phyloP scores from a whole-genome alignment of 192 early-diverging fungal species.

The Coemansia sp. region DNA sequence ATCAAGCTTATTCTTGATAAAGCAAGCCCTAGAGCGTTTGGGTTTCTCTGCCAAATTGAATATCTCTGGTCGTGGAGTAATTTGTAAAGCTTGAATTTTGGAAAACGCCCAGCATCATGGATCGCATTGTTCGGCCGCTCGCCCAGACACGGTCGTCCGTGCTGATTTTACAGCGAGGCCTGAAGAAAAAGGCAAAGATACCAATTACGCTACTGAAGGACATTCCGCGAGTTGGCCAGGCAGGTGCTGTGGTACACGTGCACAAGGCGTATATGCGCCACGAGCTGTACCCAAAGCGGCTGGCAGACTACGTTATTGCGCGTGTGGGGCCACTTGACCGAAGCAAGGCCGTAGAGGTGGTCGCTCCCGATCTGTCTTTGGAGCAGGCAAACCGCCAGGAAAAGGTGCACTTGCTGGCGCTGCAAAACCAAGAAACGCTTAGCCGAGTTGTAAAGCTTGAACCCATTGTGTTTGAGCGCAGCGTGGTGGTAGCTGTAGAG shows the following conservation, averaged over 20 bases:
- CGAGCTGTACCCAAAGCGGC: conserved; percentile 48
- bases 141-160: conserved; percentile 14
- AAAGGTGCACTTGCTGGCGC: conserved; percentile 29
- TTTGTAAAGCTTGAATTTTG: too few relatives aligned
- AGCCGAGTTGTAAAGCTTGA: conserved; percentile 18
- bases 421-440: conserved; percentile 43
- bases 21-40: background rate
- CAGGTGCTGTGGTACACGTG: conserved; percentile 36
- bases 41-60: too few relatives aligned
- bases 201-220: conserved; percentile 39
- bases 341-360: conserved; percentile 10
- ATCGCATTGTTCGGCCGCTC: conserved; percentile 19
- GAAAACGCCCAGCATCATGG: conserved; percentile 18
- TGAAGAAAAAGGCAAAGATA: conserved; percentile 40
- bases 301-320: conserved; percentile 42
- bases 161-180: conserved; percentile 27
- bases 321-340: conserved; percentile 42
- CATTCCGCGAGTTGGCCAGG: conserved; percentile 34
- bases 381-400: conserved; percentile 6
- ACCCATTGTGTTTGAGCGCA: conserved; percentile 47
- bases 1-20: background rate
- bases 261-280: conserved; percentile 47
- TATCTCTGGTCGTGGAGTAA: too few relatives aligned
- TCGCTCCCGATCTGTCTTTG: background rate
- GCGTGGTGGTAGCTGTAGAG: conserved; percentile 15